These are phyloP conservation scores for Fomitopsis pulvina DNA, from an alignment of 768 basidiomycete species.

Conservation along the genomic window DNA sequence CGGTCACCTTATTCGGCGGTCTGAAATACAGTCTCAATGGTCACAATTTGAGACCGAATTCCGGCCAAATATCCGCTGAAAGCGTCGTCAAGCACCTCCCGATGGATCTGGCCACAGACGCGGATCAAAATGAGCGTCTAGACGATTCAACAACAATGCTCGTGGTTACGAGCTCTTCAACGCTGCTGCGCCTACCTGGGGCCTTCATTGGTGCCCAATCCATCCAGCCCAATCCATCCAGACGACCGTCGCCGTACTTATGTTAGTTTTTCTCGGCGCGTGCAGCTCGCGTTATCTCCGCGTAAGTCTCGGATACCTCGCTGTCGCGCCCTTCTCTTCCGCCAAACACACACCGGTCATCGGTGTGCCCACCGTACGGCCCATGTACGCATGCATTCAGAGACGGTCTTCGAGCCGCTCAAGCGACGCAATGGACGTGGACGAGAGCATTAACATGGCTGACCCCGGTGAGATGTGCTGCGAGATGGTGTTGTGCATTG, in stretches of 20 bases:
- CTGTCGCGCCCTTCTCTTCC: conserved; percentile 70
- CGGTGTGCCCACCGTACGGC: conserved; percentile 49
- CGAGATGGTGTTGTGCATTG: conserved; percentile 74
- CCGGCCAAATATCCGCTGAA: no score
- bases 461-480: no score
- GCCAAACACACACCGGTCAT: conserved; percentile 57
- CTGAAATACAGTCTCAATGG: no score
- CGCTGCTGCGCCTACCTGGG: conserved; percentile 85
- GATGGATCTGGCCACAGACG: no score
- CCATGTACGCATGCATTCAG: conserved; percentile 76
- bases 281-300: conserved; percentile 31
- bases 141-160: no score
- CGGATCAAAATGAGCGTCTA: no score
- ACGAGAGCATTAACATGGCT: background rate
- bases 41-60: no score
- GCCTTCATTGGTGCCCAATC: conserved; percentile 90
- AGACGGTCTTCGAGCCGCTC: conserved; percentile 61
- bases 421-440: conserved; percentile 10
- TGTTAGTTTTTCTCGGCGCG: no score
- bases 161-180: no score
- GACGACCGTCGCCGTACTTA: no score
- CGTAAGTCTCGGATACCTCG: conserved; percentile 62
- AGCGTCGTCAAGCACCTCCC: no score
- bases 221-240: conserved; percentile 46
- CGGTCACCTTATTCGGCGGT: no score